A percentile compares a stretch with the other conserved stretches of the same genome.
Evolutionary conservation across 805 yeast genomes (phyloP).

Genomic region (Wickerhamomyces pijperi): DNA sequence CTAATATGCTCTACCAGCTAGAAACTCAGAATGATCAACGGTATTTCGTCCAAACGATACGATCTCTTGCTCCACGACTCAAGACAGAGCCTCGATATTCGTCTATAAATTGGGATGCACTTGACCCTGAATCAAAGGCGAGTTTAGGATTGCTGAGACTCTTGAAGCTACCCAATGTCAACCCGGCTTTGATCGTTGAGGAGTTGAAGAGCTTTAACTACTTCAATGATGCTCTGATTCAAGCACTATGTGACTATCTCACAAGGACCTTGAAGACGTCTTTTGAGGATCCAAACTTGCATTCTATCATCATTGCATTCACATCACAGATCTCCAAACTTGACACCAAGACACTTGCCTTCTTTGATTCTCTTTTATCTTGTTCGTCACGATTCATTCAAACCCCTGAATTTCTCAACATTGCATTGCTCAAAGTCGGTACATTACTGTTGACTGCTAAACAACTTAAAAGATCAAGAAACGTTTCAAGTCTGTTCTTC

Average conservation of each 20-base stretch:
- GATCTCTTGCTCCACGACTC: background rate
- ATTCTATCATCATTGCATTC: slow-evolving; percentile 3
- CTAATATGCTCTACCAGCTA: slow-evolving; percentile 9
- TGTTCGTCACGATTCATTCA: slow-evolving; percentile 1
- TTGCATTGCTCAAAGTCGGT: slow-evolving; percentile 9
- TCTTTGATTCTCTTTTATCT: slow-evolving; percentile 6
- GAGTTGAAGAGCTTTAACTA: slow-evolving; percentile 7
- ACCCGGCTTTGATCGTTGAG: slow-evolving; percentile 6
- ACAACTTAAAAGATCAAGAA: slow-evolving; percentile 30
- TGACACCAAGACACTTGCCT: background rate
- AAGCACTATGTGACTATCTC: slow-evolving; percentile 7
- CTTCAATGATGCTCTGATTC: slow-evolving; percentile 10
- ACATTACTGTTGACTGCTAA: slow-evolving; percentile 12
- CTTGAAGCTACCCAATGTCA: slow-evolving; percentile 7
- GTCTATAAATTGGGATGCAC: slow-evolving; percentile 10
- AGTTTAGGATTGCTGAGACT: slow-evolving; percentile 6
- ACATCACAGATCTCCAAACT: background rate
- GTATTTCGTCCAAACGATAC: slow-evolving; percentile 1
- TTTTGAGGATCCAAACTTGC: background rate
- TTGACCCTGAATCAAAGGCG: slow-evolving; percentile 4
- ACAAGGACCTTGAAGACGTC: background rate
- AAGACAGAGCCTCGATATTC: background rate
- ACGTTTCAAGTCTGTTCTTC: slow-evolving; percentile 34
- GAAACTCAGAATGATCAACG: slow-evolving; percentile 6
- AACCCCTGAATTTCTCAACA: slow-evolving; percentile 5